Base-by-base conservation (phyloP, 768 basidiomycete genomes). In the Trichaptum fuscoviolaceum region DNA sequence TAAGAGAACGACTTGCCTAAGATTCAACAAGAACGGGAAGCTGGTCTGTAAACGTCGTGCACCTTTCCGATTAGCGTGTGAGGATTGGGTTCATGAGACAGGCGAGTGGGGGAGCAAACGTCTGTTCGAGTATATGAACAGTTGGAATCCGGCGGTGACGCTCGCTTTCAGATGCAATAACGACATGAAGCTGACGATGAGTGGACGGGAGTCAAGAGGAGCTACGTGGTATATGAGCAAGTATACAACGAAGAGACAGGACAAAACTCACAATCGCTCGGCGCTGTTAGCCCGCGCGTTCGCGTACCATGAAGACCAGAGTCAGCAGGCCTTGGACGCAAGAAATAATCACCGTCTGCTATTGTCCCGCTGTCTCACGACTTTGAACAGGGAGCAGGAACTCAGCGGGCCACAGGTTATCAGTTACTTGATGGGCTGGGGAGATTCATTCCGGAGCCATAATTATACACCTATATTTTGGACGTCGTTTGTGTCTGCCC, bases 381-480 rank as follows among this genome's bases (percentile, higher is more conserved):
- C 73, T 0, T 66, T 82, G 0, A 82, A 77, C 60, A 57, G 68
- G 0, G 75, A 81, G 59, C 80, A 81, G 65, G 82, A 83, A 58
- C 58, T 80, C 0, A 67, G 75, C 0, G 80, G 70, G 0, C 78
- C 78, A 0, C 76, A 79, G 75, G 77, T 82, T 0, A 74, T 81
- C 0, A 73, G 73, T 0, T 82, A 82, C 59, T 69, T 84, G 0
- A 81, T 83, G 81, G 79, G 78, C 1, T 82, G 78, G 79, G 80
- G 78, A 0, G 79, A 84, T 63, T 36, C 30, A 0, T 79, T 75
- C 27, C 25, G 25, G 0, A 83, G 79, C 0, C 82, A 84, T 63
- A 65, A 68, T 2, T 83, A 80, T 62, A 64, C 64, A 0, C 66
- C 75, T 0, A 71, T 83, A 0, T 80, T 78, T 59, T 82, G 78